These are phyloP conservation scores for Noccaea caerulescens DNA, from an alignment of 345 rosid species.

Conservation along the genomic window DNA sequence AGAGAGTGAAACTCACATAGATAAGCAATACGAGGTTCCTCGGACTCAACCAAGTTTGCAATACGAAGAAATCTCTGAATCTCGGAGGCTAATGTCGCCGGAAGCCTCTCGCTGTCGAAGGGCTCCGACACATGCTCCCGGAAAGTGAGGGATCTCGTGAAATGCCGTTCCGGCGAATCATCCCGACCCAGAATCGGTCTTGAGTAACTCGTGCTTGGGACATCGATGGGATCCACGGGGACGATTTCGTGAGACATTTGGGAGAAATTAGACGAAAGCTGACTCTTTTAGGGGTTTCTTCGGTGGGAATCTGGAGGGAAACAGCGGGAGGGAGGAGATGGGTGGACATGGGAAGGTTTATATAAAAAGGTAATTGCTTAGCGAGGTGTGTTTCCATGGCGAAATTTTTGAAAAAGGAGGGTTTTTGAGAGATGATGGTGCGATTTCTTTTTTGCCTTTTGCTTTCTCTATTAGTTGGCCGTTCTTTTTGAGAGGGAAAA, in stretches of 20 bases:
- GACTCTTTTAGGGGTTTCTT: conserved; percentile 22
- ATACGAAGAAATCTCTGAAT: conserved; percentile 88
- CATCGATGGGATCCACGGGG: conserved; percentile 58
- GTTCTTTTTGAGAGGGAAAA: conserved; percentile 44
- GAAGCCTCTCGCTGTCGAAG: conserved; percentile 91
- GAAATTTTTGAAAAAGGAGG: conserved; percentile 26
- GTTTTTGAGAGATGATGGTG: conserved; percentile 33
- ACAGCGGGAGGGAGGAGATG: conserved; percentile 7
- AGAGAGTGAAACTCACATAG: conserved; percentile 52
- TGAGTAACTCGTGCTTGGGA: conserved; percentile 45
- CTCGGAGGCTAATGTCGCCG: conserved; percentile 68
- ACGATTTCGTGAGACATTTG: conserved; percentile 68
- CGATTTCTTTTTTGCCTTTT: conserved; percentile 37
- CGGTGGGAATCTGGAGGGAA: conserved; percentile 34
- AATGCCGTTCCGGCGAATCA: conserved; percentile 24
- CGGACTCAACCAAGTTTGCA: conserved; percentile 69
- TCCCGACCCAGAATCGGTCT: conserved; percentile 16
- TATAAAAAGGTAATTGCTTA: conserved; percentile 44
- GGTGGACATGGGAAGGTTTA: conserved; percentile 5
- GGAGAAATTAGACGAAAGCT: conserved; percentile 12
- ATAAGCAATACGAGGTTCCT: conserved; percentile 85
- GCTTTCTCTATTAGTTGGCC: conserved; percentile 38
- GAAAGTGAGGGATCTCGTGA: conserved; percentile 50
- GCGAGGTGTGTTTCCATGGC: conserved; percentile 50
- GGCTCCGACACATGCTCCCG: conserved; percentile 60